Percentiles rank a stretch among this genome's conserved stretches.
These are phyloP conservation scores for Chytriomyces sp. DNA, from an alignment of 192 early-diverging fungal genomes.

Conservation along the genomic window DNA sequence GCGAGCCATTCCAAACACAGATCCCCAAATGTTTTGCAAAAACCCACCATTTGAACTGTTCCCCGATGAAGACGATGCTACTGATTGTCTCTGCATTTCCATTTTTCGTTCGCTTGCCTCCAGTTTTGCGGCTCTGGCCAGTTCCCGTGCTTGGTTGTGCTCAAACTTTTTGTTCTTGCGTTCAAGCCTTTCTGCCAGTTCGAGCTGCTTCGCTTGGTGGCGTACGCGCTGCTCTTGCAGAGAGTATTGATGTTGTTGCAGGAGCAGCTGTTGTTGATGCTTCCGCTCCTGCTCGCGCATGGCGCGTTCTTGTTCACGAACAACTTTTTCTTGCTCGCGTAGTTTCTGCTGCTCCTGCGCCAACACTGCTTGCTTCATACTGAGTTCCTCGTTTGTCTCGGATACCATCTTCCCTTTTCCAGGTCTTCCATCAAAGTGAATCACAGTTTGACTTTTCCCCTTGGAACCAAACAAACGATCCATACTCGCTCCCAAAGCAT, in stretches of 20 bases:
- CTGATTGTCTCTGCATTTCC: background rate
- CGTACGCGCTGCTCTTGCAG: constrained; percentile 10
- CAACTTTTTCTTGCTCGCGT: background rate
- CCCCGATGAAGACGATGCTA: background rate
- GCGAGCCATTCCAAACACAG: background rate
- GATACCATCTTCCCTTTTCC: background rate
- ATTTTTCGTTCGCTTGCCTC: background rate
- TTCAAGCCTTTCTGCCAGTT: background rate
- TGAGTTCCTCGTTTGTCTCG: background rate
- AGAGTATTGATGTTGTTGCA: background rate
- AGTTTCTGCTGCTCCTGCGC: background rate
- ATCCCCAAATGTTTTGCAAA: background rate
- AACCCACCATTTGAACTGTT: background rate
- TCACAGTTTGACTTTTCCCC: background rate
- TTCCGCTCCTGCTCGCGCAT: background rate
- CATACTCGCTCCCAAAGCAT: background rate
- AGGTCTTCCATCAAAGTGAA: background rate
- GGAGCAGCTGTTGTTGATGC: background rate
- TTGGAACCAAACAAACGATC: background rate
- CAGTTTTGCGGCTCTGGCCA: background rate
- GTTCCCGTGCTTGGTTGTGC: background rate
- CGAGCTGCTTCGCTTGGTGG: background rate
- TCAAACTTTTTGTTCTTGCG: constrained; percentile 3
- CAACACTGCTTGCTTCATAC: background rate
- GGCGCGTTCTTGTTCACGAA: background rate